Base-by-base conservation (phyloP, 106 monocot species). In the Gastrodia elata region DNA sequence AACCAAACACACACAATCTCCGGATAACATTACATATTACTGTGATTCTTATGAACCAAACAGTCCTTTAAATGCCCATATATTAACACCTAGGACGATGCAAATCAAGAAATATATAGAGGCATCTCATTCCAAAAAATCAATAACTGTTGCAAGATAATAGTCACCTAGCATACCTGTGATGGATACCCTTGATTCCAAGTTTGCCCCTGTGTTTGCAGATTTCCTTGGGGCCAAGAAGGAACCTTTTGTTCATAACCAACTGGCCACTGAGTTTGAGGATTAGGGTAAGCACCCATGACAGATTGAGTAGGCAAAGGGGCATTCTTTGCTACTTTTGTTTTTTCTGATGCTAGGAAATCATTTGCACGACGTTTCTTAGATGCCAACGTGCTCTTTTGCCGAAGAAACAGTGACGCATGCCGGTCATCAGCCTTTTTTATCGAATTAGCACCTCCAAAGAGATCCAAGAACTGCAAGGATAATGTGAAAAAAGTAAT, bases 381-480 rank as follows among this genome's bases (percentile, higher is more conserved):
- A 65, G 93, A 87, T 35, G 83, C 40, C 11, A 70, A 75, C 6
- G 77, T 64, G 73, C 73, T 79, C 72, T 79, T 88, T 35, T 98
- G 90, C 37, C 87, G 82, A 18, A 87, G 65, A 77, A 98, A 93
- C 22, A 88, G 82, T 52, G 74, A 69, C 14, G 74, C 57, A 71
- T 98, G 97, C 20, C 93, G 82, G 58, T 75, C 80, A 6, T 77
- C 81, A 25, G 97, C 93, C 83, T 87, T 93, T 77, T 88, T 98
- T 30, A 92, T 86, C 1, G 83, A 76, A 16, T 81, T 78, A 27
- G 77, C 58, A 74, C 93, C 84, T 71, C 97, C 97, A 85, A 98
- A 98, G 39, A 88, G 68, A 91, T 98, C 97, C 68, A 98, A 74
- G 77, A 98, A 98, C 97, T 98, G 79, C 27, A 79, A 69, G 26